Evolutionary conservation across 2,329 filamentous ascomycete species (phyloP).

Genomic region (Calonectria pseudoreteaudii): DNA sequence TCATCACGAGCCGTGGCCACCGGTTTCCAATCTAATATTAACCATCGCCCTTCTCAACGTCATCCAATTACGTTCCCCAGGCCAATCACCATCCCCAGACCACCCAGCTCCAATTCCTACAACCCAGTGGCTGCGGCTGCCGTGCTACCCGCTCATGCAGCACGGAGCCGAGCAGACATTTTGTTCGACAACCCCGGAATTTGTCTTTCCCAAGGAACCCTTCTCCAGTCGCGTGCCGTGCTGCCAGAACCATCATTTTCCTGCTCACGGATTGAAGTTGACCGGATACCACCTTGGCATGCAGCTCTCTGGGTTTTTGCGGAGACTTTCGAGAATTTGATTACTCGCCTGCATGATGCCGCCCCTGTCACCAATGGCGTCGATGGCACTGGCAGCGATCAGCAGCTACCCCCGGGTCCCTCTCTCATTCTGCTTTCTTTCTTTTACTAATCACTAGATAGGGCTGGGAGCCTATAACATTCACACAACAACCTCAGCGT

Average conservation of each 20-base stretch:
- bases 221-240: background rate
- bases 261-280: background rate
- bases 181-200: background rate
- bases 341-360: background rate
- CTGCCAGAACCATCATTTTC: background rate
- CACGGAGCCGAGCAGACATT: background rate
- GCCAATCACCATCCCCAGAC: background rate
- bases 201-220: background rate
- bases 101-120: background rate
- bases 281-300: constrained; percentile 7
- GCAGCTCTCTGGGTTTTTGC: background rate
- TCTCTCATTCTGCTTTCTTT: background rate
- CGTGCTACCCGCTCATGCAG: constrained; percentile 7
- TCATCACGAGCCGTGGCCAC: background rate
- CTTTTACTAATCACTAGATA: background rate
- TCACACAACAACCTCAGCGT: background rate
- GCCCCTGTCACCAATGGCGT: background rate
- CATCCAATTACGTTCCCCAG: background rate
- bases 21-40: background rate
- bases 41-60: background rate
- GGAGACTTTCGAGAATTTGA: background rate
- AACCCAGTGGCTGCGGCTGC: background rate
- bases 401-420: background rate
- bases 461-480: background rate
- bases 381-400: background rate